Evolutionary conservation across 306 rosid genomes (phyloP).

Genomic region (Trichosanthes cucumerina): DNA sequence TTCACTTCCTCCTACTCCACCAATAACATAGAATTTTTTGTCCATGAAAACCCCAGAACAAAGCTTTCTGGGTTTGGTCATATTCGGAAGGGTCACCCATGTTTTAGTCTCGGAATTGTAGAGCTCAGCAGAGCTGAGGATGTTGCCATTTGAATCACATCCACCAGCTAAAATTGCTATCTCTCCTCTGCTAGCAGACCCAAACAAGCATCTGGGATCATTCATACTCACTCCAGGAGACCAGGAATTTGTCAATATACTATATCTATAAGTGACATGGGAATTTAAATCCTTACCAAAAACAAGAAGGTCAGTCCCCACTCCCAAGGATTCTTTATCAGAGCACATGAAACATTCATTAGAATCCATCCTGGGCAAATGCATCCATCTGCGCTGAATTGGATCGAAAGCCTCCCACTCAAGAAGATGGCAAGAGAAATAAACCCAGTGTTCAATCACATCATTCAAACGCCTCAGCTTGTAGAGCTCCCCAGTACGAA

Average conservation of each 20-base stretch:
- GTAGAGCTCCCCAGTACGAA: constrained; percentile 70
- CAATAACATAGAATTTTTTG: constrained; percentile 63
- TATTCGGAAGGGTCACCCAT: constrained; percentile 59
- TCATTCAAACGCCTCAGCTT: constrained; percentile 56
- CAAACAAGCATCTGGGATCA: constrained; percentile 81
- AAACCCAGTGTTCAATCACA: constrained; percentile 80
- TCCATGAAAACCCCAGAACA: constrained; percentile 94
- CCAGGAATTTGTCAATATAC: constrained; percentile 87
- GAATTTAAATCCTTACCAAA: constrained; percentile 67
- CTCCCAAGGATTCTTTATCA: constrained; percentile 91
- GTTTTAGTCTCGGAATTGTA: constrained; percentile 75
- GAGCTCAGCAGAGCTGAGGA: constrained; percentile 61
- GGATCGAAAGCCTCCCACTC: constrained; percentile 97
- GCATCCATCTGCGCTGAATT: constrained; percentile 59
- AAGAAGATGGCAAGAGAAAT: constrained; percentile 64
- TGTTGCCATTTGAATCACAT: constrained; percentile 65
- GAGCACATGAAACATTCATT: constrained; percentile 83
- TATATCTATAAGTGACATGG: constrained; percentile 65
- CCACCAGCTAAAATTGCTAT: constrained; percentile 94
- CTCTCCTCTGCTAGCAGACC: constrained; percentile 86
- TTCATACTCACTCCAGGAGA: constrained; percentile 68
- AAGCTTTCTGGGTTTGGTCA: constrained; percentile 80
- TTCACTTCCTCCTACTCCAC: constrained; percentile 76
- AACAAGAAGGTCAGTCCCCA: constrained; percentile 91
- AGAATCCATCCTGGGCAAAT: constrained; percentile 75